These are phyloP conservation scores for Schoenoplectus tabernaemontani DNA, from an alignment of 202 grass and related monocot species.

Conservation along the genomic window DNA sequence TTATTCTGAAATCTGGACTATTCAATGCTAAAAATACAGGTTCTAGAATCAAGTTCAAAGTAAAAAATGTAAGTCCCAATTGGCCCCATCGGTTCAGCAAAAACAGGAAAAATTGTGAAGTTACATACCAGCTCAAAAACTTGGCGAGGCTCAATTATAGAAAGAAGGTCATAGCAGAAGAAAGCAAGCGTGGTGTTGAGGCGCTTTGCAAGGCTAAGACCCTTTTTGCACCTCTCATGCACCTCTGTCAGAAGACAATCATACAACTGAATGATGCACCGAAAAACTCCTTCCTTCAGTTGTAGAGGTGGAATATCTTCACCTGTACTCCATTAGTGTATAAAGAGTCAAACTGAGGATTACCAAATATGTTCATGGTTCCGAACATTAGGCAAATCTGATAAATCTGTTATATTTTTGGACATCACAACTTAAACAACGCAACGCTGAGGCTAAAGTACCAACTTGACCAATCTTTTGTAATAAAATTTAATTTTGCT, in stretches of 20 bases:
- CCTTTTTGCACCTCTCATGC: constrained; percentile 98
- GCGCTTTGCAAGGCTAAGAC: constrained; percentile 87
- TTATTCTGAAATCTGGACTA: constrained; percentile 1
- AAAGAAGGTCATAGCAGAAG: constrained; percentile 95
- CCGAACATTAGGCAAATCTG: not conserved
- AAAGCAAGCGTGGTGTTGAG: constrained; percentile 96
- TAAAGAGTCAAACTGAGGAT: not conserved
- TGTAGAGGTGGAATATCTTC: constrained; percentile 93
- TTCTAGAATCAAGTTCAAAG: not conserved
- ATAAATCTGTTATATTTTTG: too few relatives aligned
- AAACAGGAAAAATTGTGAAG: not conserved
- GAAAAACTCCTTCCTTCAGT: constrained; percentile 97
- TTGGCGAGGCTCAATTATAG: constrained; percentile 94
- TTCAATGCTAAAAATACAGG: not conserved
- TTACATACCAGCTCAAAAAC: constrained; percentile 94
- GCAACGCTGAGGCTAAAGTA: not conserved
- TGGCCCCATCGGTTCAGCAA: not conserved
- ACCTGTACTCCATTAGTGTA: constrained; percentile 30
- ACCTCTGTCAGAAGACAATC: constrained; percentile 99
- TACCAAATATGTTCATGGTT: not conserved
- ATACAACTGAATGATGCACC: constrained; percentile 92
- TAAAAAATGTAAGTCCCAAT: not conserved
- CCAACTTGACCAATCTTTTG: not conserved
- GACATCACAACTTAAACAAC: too few relatives aligned
- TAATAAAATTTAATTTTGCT: not conserved